These are phyloP conservation scores for Neophaeococcomyces mojaviensis DNA, from an alignment of 2,329 filamentous ascomycete genomes.

Conservation along the genomic window DNA sequence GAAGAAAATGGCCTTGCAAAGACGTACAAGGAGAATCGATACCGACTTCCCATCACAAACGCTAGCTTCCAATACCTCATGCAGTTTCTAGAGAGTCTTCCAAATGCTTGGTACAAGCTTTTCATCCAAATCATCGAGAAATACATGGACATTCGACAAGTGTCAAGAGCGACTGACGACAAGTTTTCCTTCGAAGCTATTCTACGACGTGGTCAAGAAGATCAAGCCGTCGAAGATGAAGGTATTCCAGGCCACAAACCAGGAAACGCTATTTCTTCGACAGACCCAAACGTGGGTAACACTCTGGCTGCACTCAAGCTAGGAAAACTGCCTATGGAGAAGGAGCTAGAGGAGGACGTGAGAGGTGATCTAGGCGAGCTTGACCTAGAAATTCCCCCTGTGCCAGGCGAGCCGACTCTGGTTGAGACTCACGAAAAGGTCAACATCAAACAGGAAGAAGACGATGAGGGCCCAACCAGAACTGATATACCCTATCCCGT, in stretches of 20 bases:
- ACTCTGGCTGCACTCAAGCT: slow-evolving; percentile 61
- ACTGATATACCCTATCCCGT: slow-evolving; percentile 78
- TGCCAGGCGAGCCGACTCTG: slow-evolving; percentile 62
- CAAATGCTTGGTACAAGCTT: slow-evolving; percentile 69
- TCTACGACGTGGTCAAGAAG: slow-evolving; percentile 48
- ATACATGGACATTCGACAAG: slow-evolving; percentile 51
- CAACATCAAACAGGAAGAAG: slow-evolving; percentile 75
- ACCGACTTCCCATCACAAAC: slow-evolving; percentile 80
- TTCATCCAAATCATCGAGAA: slow-evolving; percentile 66
- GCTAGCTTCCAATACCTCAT: slow-evolving; percentile 76
- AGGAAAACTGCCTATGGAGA: slow-evolving; percentile 75
- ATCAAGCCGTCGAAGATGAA: slow-evolving; percentile 59
- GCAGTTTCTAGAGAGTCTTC: slow-evolving; percentile 81
- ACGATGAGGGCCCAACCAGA: slow-evolving; percentile 70
- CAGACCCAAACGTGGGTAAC: slow-evolving; percentile 49
- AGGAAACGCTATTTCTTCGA: slow-evolving; percentile 54
- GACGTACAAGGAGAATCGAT: slow-evolving; percentile 78
- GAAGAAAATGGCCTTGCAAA: slow-evolving; percentile 68
- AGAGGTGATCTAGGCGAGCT: slow-evolving; percentile 80
- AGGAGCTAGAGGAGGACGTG: slow-evolving; percentile 74
- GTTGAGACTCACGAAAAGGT: slow-evolving; percentile 82
- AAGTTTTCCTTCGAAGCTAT: slow-evolving; percentile 54
- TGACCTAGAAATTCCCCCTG: slow-evolving; percentile 68
- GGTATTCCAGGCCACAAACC: slow-evolving; percentile 61
- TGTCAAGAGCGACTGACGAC: slow-evolving; percentile 52